A percentile compares a stretch with the other conserved stretches of the same genome.
phyloP scores from a whole-genome alignment of 1,139 yeast species.

The Kodamaea derodonti region DNA sequence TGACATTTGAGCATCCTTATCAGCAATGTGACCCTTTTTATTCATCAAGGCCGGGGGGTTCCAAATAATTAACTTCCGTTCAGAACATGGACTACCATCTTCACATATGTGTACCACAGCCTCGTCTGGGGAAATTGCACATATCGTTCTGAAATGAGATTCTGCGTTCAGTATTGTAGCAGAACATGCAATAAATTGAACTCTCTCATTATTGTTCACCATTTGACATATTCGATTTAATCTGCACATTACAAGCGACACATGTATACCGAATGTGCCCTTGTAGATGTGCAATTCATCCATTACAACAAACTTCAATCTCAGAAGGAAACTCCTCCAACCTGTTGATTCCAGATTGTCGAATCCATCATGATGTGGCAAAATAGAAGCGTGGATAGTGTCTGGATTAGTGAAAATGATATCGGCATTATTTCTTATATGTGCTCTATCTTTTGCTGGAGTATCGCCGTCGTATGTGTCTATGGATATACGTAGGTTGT shows the following conservation, averaged over 20 bases:
- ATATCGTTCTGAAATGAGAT: constrained; percentile 65
- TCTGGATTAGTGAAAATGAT: constrained; percentile 94
- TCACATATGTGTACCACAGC: constrained; percentile 50
- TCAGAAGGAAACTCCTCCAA: constrained; percentile 68
- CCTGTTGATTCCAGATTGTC: constrained; percentile 18
- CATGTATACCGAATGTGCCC: constrained; percentile 91
- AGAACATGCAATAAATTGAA: constrained; percentile 82
- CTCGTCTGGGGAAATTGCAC: constrained; percentile 52
- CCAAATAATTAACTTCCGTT: constrained; percentile 75
- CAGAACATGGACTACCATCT: constrained; percentile 90
- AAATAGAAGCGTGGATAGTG: constrained; percentile 77
- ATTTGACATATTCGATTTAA: constrained; percentile 54
- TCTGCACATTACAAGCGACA: constrained; percentile 78
- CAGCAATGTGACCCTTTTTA: constrained; percentile 37
- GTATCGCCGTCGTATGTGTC: constrained; percentile 97
- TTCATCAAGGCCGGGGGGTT: constrained; percentile 69
- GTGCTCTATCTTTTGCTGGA: constrained; percentile 46
- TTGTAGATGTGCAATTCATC: constrained; percentile 89
- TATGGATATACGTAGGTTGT: constrained; percentile 38
- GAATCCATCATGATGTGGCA: constrained; percentile 59
- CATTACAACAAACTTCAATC: constrained; percentile 70
- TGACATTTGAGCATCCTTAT: constrained; percentile 7
- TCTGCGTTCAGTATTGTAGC: constrained; percentile 82
- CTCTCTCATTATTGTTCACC: constrained; percentile 14
- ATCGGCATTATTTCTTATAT: constrained; percentile 59